Evolutionary conservation across 192 early-diverging fungal species (phyloP), one percentile per base, ranked within the genome.

Genomic region (Backusella tarrabulga): DNA sequence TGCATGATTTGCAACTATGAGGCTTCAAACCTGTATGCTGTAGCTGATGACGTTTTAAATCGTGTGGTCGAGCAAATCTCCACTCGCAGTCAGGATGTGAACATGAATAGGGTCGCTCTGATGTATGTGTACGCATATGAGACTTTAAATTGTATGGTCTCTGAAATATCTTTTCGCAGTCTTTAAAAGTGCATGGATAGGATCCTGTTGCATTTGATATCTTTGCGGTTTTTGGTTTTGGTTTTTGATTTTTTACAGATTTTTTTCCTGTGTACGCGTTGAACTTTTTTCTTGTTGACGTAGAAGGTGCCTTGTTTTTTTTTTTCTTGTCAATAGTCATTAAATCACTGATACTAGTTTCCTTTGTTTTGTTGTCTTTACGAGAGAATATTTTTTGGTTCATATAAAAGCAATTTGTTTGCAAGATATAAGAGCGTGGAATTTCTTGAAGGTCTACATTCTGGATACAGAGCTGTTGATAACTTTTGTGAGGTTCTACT

Each of bases 131-230:
- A 26, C 90, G 83, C 35, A 88, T 88, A 56, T 95, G 93, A 9
- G 92, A 93, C 73, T 89, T 92, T 12, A 95, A 86, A 74, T 95
- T 93, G 79, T 95, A 93, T 38, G 89, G 91, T 3, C 92, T 85
- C 42, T 87, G 86, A 75, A 95, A 95, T 26, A 63, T 26, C 46
- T 81, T 76, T 9, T 40, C 67, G 29, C 80, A 81, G 14, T 80
- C 83, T 67, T 84, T 66, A 26, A 41, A 35, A 0, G 38, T 23
- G 19, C 74, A 75, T 17, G 56, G 56, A 42, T 42, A 75, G 26
- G 29, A 29, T 63, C 23, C 56, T 29, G 7, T 14, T 63, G 7
- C 2, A 63, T 63, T 3, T 63, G 56, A 12, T 63, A 63, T 29
- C 26, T 63, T 63, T 26, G 12, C 11, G 9, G 56, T 29, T 23